Conservation (phyloP, 139 green algal species). For the Tetraselmis striata region DNA sequence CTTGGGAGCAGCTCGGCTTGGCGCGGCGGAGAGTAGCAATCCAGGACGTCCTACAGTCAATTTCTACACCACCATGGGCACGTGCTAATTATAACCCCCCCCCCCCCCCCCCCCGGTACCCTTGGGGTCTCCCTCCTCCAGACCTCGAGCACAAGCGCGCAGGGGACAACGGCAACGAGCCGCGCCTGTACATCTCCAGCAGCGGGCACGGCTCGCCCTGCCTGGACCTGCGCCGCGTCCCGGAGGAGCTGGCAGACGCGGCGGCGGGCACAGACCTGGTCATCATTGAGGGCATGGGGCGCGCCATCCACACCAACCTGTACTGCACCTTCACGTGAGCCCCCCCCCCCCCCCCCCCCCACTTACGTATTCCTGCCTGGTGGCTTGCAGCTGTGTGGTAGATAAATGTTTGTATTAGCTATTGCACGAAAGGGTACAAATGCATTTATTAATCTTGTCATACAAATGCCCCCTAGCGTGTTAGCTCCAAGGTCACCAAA, state of each 20-base stretch:
- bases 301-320: constrained; percentile 67
- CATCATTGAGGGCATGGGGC: constrained; percentile 93
- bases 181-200: constrained; percentile 67
- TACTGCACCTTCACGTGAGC: constrained; percentile 23
- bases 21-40: too few relatives aligned
- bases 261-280: constrained; percentile 81
- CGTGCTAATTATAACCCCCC: neutral
- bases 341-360: too few relatives aligned
- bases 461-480: too few relatives aligned
- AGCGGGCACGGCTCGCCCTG: constrained; percentile 88
- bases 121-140: neutral
- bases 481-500: too few relatives aligned
- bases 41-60: too few relatives aligned
- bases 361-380: too few relatives aligned
- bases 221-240: constrained; percentile 86
- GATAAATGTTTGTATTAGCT: too few relatives aligned
- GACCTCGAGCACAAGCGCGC: constrained; percentile 6
- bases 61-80: too few relatives aligned
- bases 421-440: constrained; percentile 70
- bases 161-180: constrained; percentile 1
- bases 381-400: too few relatives aligned
- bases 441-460: too few relatives aligned
- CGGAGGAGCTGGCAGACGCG: constrained; percentile 57
- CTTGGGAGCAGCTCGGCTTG: too few relatives aligned
- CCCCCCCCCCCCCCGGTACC: neutral